These are phyloP conservation scores for Globisporangium recalcitrans DNA, from an alignment of 352 stramenopile genomes.

Conservation along the genomic window DNA sequence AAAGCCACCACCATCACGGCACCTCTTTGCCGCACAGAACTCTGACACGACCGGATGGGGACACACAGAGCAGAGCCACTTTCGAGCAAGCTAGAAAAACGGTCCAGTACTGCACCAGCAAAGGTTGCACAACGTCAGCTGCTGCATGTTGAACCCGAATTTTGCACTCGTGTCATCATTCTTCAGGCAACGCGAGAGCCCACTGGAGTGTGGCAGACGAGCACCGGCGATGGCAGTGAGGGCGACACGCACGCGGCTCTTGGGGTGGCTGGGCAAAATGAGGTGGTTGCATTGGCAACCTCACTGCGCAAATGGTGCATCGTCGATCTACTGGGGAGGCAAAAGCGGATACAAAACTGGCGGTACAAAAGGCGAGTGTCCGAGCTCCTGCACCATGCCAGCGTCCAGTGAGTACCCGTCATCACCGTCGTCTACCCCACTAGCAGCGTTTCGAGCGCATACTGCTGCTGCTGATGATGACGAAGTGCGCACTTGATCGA, in stretches of 20 bases:
- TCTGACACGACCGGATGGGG: not conserved
- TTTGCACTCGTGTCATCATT: no score
- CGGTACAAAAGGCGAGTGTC: conserved; percentile 40
- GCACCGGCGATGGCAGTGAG: no score
- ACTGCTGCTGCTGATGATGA: not conserved
- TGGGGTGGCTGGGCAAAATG: no score
- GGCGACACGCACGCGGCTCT: no score
- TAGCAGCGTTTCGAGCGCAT: not conserved
- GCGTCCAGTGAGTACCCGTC: conserved; percentile 14
- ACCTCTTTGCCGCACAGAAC: not conserved
- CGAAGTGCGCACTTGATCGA: conserved; percentile 25
- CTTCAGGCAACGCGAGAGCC: no score
- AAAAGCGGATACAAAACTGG: conserved; percentile 56
- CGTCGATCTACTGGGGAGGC: conserved; percentile 26
- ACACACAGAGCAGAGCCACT: no score
- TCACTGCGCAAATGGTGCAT: not conserved
- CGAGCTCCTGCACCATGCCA: conserved; percentile 22
- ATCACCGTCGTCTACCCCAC: conserved; percentile 9
- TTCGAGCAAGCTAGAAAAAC: no score
- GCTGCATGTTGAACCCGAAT: no score
- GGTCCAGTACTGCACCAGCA: no score
- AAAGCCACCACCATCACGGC: not conserved
- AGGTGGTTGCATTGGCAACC: not conserved
- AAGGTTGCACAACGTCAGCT: no score
- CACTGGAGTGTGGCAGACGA: no score